These are phyloP conservation scores for Persicaria tinctoria DNA, from an alignment of 148 eudicot species.

Conservation along the genomic window DNA sequence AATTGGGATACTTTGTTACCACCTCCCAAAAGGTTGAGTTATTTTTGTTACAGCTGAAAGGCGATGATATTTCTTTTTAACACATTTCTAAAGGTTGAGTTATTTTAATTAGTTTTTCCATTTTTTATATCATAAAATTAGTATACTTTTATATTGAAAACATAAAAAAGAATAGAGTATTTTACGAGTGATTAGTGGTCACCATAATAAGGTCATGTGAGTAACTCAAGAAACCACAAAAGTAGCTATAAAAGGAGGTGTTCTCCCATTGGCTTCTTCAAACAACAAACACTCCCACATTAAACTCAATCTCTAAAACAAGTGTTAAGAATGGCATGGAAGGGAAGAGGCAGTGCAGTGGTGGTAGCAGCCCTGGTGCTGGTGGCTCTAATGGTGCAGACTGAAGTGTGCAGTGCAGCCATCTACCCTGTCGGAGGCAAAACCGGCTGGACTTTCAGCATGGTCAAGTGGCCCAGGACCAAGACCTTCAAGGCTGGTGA, in stretches of 20 bases:
- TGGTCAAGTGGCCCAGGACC: constrained; percentile 25
- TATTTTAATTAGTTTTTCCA: no score
- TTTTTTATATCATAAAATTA: no score
- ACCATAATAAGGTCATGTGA: constrained; percentile 8
- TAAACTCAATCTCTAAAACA: neutral
- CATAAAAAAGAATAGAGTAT: neutral
- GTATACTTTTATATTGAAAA: neutral
- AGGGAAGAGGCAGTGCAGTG: constrained; percentile 34
- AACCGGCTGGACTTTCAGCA: constrained; percentile 33
- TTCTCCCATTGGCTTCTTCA: neutral
- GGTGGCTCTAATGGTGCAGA: constrained; percentile 12
- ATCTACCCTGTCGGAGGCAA: constrained; percentile 26
- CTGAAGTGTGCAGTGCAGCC: constrained; percentile 16
- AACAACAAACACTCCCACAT: neutral
- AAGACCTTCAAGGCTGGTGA: constrained; percentile 36
- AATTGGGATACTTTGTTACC: no score
- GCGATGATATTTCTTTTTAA: no score
- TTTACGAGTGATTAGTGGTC: neutral
- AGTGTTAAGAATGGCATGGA: constrained; percentile 4
- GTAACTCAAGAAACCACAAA: neutral
- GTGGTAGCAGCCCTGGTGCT: neutral
- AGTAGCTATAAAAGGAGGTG: neutral
- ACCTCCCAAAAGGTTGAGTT: no score
- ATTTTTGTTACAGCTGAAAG: no score
- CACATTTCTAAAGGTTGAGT: no score